Evolutionary conservation across 2,329 filamentous ascomycete genomes (phyloP).

Genomic region (Botrytis elliptica): DNA sequence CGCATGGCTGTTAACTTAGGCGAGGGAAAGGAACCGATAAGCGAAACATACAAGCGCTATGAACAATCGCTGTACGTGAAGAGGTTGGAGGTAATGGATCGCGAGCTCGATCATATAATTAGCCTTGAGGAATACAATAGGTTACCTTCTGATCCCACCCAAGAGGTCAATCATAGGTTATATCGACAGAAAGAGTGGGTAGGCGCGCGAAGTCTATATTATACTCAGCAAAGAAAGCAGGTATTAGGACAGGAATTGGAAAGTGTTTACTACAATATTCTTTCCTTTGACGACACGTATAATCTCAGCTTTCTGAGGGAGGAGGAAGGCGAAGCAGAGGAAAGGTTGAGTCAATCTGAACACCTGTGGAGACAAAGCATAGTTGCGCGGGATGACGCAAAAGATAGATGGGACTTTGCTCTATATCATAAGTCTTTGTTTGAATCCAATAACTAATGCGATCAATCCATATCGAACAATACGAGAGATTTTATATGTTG

Average conservation of each 20-base stretch:
- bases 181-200: background rate
- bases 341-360: background rate
- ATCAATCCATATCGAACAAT: background rate
- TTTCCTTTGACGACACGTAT: accelerated
- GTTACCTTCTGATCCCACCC: background rate
- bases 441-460: background rate
- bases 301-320: background rate
- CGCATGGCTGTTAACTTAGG: background rate
- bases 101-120: background rate
- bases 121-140: background rate
- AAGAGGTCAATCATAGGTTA: background rate
- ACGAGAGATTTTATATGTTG: background rate
- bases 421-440: background rate
- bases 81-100: background rate
- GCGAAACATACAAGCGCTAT: background rate
- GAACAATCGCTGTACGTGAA: background rate
- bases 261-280: background rate
- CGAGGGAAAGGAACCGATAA: background rate
- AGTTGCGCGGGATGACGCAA: background rate
- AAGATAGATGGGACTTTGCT: background rate
- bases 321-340: background rate
- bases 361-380: background rate
- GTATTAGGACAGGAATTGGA: background rate
- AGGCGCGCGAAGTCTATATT: background rate
- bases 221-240: background rate